phyloP scores from a whole-genome alignment of 768 basidiomycete species.

The Asterophora parasitica region DNA sequence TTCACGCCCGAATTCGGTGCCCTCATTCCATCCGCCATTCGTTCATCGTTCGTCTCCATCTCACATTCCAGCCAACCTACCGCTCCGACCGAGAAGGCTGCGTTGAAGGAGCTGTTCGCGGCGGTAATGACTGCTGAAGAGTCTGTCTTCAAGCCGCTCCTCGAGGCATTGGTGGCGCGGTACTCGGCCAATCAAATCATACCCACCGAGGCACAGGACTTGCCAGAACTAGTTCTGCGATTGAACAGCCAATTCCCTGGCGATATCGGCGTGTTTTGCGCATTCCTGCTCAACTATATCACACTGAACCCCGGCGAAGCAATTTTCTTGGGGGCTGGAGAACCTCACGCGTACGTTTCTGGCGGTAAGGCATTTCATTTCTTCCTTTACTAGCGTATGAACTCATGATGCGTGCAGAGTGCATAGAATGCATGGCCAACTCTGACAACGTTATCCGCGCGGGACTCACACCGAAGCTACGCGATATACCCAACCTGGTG shows the following conservation, averaged over 20 bases:
- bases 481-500: slow-evolving; percentile 90
- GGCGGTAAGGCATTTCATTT: slow-evolving; percentile 59
- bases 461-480: slow-evolving; percentile 92
- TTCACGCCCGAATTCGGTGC: slow-evolving; percentile 71
- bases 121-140: slow-evolving; percentile 80
- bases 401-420: slow-evolving; percentile 50
- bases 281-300: slow-evolving; percentile 66
- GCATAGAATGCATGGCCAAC: slow-evolving; percentile 99
- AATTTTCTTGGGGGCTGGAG: slow-evolving; percentile 92
- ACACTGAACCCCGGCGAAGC: slow-evolving; percentile 78
- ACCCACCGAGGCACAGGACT: slow-evolving; percentile 36
- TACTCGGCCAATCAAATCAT: slow-evolving; percentile 45
- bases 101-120: slow-evolving; percentile 73
- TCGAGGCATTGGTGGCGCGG: slow-evolving; percentile 54
- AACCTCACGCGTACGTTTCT: slow-evolving; percentile 93
- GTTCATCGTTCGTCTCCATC: slow-evolving; percentile 46
- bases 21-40: slow-evolving; percentile 58
- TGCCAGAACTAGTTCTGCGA: slow-evolving; percentile 58
- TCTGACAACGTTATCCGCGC: slow-evolving; percentile 99
- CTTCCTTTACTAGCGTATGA: background rate
- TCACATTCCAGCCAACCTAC: slow-evolving; percentile 37
- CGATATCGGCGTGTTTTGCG: slow-evolving; percentile 79
- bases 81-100: slow-evolving; percentile 48
- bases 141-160: slow-evolving; percentile 44
- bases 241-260: slow-evolving; percentile 77